Evolutionary conservation across 1,284 basidiomycete species (phyloP).

Genomic region (Sporisorium graminicola): DNA sequence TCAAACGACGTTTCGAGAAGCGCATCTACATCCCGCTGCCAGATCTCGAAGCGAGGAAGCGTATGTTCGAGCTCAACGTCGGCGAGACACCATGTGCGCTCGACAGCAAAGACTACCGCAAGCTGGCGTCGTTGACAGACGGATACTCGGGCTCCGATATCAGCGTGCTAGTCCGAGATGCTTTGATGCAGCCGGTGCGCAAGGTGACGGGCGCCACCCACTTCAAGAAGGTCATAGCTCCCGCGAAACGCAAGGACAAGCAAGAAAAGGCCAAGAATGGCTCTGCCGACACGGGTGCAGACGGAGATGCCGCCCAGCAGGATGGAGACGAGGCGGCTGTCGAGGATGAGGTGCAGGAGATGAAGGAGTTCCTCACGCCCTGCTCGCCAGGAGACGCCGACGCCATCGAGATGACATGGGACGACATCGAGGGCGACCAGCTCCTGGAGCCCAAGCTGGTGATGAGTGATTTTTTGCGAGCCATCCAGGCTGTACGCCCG

Average conservation of each 20-base stretch:
- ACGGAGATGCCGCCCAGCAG: constrained; percentile 42
- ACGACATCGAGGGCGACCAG: constrained; percentile 90
- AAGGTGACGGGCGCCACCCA: constrained; percentile 96
- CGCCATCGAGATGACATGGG: constrained; percentile 91
- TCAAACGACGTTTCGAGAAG: constrained; percentile 98
- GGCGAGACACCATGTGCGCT: constrained; percentile 92
- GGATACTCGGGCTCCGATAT: constrained; percentile 97
- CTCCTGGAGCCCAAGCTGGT: constrained; percentile 74
- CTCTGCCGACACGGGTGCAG: constrained; percentile 40
- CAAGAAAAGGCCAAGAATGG: constrained; percentile 47
- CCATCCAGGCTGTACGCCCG: constrained; percentile 83
- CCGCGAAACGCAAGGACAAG: constrained; percentile 47
- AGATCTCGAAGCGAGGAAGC: constrained; percentile 88
- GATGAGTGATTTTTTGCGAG: constrained; percentile 84
- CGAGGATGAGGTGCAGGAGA: constrained; percentile 70
- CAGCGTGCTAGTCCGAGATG: constrained; percentile 93
- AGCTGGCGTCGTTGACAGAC: constrained; percentile 86
- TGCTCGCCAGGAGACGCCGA: constrained; percentile 92
- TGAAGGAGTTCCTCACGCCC: constrained; percentile 80
- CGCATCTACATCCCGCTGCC: constrained; percentile 98
- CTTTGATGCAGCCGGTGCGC: constrained; percentile 97
- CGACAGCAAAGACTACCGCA: constrained; percentile 81
- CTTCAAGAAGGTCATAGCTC: constrained; percentile 78
- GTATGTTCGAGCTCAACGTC: constrained; percentile 97
- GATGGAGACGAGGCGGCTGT: constrained; percentile 32